Evolutionary conservation across 192 early-diverging fungal genomes (phyloP).

Genomic region (Coemansia sp.): DNA sequence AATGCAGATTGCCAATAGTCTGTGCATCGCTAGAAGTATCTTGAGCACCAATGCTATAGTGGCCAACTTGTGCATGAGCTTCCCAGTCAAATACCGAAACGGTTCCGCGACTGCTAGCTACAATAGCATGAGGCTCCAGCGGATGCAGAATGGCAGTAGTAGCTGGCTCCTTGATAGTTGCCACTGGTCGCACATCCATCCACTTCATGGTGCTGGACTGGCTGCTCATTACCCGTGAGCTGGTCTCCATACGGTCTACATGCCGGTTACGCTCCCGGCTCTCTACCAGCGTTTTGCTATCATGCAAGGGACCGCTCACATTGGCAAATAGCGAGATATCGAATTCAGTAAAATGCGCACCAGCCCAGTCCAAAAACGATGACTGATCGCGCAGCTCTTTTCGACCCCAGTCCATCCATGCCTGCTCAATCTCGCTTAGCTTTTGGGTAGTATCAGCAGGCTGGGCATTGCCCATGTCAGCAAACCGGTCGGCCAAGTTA

Average conservation of each 20-base stretch:
- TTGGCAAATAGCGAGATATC: constrained; percentile 53
- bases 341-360: constrained; percentile 51
- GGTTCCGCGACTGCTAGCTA: constrained; percentile 67
- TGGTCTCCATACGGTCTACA: constrained; percentile 27
- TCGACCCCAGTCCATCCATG: constrained; percentile 46
- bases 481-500: constrained; percentile 22
- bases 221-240: constrained; percentile 21
- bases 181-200: constrained; percentile 40
- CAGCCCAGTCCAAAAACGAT: constrained; percentile 49
- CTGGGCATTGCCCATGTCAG: constrained; percentile 10
- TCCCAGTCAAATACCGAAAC: constrained; percentile 53
- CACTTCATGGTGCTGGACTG: constrained; percentile 29
- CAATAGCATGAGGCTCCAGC: constrained; percentile 80
- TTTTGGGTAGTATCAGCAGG: constrained; percentile 8
- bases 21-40: neutral
- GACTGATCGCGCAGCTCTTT: constrained; percentile 44
- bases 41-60: constrained; percentile 17
- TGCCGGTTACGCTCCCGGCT: constrained; percentile 38
- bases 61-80: constrained; percentile 32
- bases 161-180: constrained; percentile 4
- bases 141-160: constrained; percentile 66
- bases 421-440: constrained; percentile 22
- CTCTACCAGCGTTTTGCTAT: constrained; percentile 45
- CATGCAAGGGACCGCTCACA: constrained; percentile 40
- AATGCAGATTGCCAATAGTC: constrained; percentile 70